A percentile compares a stretch with the other conserved stretches of the same genome.
Evolutionary conservation across 169 alveolate genomes (phyloP).

Genomic region (Eimeria zaria): DNA sequence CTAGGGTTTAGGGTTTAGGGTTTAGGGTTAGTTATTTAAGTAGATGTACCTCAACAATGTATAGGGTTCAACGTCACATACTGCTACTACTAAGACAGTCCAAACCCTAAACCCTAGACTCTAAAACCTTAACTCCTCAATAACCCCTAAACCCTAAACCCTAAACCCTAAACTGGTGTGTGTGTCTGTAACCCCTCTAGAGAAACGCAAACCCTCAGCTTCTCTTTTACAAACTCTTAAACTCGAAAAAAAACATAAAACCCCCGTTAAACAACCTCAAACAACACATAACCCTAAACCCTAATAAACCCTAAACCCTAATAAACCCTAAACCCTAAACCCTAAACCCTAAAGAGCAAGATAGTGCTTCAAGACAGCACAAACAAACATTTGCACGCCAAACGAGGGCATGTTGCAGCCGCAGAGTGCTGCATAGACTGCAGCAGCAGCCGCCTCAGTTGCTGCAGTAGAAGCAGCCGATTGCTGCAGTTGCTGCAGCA

Average conservation of each 20-base stretch:
- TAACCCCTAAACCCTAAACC: neutral
- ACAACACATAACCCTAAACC: too few species aligned
- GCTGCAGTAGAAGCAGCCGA: neutral
- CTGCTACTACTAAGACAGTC: neutral
- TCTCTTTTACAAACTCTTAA: too few species aligned
- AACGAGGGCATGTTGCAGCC: neutral
- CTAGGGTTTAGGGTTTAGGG: neutral
- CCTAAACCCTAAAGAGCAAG: neutral
- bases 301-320: too few species aligned
- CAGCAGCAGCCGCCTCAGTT: neutral
- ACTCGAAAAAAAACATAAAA: too few species aligned
- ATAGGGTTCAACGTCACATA: too few species aligned
- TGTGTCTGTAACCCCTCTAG: too few species aligned
- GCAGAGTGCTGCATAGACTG: neutral
- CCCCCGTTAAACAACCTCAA: too few species aligned
- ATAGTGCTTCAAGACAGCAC: neutral
- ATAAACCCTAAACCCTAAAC: neutral
- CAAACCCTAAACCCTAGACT: constrained; percentile 12
- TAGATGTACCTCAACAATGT: too few species aligned
- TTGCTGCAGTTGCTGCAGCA: neutral
- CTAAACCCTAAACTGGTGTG: too few species aligned
- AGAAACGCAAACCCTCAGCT: too few species aligned
- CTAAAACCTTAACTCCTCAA: neutral
- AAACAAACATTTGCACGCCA: neutral
- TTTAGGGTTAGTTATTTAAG: too few species aligned